phyloP scores from a whole-genome alignment of 768 basidiomycete genomes.

The Termitomyces sp. region DNA sequence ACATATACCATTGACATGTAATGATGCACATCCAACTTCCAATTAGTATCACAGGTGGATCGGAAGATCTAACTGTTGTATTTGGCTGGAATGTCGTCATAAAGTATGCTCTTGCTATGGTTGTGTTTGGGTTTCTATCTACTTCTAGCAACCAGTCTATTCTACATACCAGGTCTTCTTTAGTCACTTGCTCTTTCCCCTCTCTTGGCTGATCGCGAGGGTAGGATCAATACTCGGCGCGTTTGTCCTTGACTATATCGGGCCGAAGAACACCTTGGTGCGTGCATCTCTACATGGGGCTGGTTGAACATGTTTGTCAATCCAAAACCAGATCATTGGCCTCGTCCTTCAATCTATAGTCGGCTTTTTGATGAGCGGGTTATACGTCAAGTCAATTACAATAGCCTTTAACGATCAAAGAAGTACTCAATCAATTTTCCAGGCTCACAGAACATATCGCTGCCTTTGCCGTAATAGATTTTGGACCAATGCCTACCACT shows the following conservation, averaged over 20 bases:
- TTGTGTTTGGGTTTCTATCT: neutral
- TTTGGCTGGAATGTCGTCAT: conserved; percentile 86
- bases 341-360: conserved; percentile 66
- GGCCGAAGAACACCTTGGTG: conserved; percentile 72
- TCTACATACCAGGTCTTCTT: conserved; percentile 30
- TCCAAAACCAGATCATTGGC: conserved; percentile 49
- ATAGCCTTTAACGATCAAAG: neutral
- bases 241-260: conserved; percentile 67
- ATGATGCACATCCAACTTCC: neutral
- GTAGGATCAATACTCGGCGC: conserved; percentile 64
- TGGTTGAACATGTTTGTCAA: neutral
- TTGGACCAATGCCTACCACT: neutral
- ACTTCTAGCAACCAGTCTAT: conserved; percentile 20
- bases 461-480: conserved; percentile 57
- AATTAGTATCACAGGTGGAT: conserved; percentile 51
- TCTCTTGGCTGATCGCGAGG: conserved; percentile 33
- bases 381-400: conserved; percentile 44
- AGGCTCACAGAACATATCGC: conserved; percentile 58
- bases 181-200: neutral
- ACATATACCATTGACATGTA: neutral
- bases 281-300: conserved; percentile 1
- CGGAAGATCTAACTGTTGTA: conserved; percentile 45
- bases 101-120: conserved; percentile 43
- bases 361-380: conserved; percentile 87
- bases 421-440: neutral